Evolutionary conservation across 805 yeast species (phyloP).

Genomic region (Starmerella floris): DNA sequence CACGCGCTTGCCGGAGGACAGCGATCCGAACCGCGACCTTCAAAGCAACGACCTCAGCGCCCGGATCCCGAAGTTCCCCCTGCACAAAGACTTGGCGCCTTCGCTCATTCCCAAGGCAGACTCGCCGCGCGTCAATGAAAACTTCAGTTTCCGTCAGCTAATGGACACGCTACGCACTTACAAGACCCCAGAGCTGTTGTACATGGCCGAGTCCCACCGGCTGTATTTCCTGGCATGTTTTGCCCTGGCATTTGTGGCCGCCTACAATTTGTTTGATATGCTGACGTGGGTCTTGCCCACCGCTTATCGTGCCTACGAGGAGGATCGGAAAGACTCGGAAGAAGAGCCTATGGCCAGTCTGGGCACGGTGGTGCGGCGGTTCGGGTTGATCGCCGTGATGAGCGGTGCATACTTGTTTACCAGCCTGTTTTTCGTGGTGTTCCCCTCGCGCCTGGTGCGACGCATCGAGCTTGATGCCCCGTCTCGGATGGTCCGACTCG

Average conservation of each 20-base stretch:
- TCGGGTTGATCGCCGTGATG: conserved; percentile 29
- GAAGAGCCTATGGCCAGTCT: conserved; percentile 31
- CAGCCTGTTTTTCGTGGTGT: conserved; percentile 33
- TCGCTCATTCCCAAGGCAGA: conserved; percentile 62
- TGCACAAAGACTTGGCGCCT: conserved; percentile 50
- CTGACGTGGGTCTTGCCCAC: conserved; percentile 43
- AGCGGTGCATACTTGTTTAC: conserved; percentile 32
- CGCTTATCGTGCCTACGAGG: conserved; percentile 39
- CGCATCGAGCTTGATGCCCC: conserved; percentile 64
- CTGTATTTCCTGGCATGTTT: conserved; percentile 58
- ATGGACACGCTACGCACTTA: conserved; percentile 42
- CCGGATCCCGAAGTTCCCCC: conserved; percentile 53
- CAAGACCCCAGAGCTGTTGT: conserved; percentile 55
- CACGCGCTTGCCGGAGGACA: conserved; percentile 15
- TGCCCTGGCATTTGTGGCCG: conserved; percentile 52
- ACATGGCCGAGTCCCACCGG: conserved; percentile 74
- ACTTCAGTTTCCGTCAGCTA: conserved; percentile 46
- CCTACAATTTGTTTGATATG: conserved; percentile 47
- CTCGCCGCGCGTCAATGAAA: conserved; percentile 56
- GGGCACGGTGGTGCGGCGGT: conserved; percentile 28
- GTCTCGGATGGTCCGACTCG: conserved; percentile 43
- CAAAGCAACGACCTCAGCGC: conserved; percentile 38
- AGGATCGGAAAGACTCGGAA: conserved; percentile 34
- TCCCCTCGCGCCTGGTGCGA: conserved; percentile 61
- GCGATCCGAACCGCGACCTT: conserved; percentile 18